Conservation (phyloP, 2,329 filamentous ascomycete species). For the Pseudonectria buxi region DNA sequence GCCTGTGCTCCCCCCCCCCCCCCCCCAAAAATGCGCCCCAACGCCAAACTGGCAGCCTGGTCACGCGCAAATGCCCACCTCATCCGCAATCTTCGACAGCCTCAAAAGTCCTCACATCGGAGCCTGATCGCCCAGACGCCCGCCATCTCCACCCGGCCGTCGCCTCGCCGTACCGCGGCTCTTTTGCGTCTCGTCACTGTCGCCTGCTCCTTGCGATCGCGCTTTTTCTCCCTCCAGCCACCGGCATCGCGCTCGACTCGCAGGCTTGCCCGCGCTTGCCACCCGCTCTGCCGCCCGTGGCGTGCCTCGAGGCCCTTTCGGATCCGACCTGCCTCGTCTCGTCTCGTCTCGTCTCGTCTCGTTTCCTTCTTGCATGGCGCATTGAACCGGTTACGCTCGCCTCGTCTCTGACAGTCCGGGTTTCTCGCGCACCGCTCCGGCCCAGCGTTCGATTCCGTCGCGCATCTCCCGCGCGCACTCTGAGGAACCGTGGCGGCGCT, state of each 20-base stretch:
- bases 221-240: constrained; percentile 2
- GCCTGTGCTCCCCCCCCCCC: constrained; percentile 9
- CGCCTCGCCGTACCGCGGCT: constrained; percentile 1
- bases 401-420: constrained; percentile 11
- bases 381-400: constrained; percentile 20
- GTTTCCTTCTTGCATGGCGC: constrained; percentile 26
- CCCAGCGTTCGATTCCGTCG: constrained; percentile 12
- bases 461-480: constrained; percentile 24
- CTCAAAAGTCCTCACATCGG: constrained; percentile 24
- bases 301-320: constrained; percentile 12
- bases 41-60: constrained; percentile 27
- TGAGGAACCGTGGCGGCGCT: constrained; percentile 49
- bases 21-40: constrained; percentile 15
- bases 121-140: constrained; percentile 13
- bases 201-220: constrained; percentile 8
- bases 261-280: constrained; percentile 9
- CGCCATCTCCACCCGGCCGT: constrained; percentile 11
- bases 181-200: neutral
- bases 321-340: constrained; percentile 9
- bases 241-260: constrained; percentile 11
- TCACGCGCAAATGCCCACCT: constrained; percentile 33
- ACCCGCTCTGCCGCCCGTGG: constrained; percentile 13
- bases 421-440: constrained; percentile 5
- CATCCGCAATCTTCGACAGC: constrained; percentile 26
- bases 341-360: constrained; percentile 10